Conservation (phyloP, 352 stramenopile species). For the Phytophthora pini region DNA sequence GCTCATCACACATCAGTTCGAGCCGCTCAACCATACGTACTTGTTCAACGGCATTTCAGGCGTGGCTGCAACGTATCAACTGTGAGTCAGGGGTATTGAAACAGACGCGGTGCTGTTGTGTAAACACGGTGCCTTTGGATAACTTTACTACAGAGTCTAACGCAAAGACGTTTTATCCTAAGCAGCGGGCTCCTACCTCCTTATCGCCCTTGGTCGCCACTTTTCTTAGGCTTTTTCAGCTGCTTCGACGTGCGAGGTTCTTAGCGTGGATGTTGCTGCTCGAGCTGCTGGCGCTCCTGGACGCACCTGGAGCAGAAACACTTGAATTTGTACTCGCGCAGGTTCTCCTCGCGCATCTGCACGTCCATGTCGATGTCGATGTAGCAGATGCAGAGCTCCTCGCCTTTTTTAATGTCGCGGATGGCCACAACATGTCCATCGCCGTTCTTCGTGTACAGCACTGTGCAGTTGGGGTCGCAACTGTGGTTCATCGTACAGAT, state of each 20-base stretch:
- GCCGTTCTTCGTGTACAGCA: constrained; percentile 88
- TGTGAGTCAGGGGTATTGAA: constrained; percentile 47
- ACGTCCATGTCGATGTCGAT: constrained; percentile 89
- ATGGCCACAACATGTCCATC: constrained; percentile 74
- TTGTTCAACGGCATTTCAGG: constrained; percentile 97
- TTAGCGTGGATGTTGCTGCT: constrained; percentile 8
- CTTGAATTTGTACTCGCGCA: constrained; percentile 86
- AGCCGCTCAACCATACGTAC: constrained; percentile 97
- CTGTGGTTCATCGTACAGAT: constrained; percentile 98
- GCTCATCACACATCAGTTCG: constrained; percentile 97
- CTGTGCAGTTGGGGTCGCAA: constrained; percentile 92
- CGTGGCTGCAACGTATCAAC: constrained; percentile 66
- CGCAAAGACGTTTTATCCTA: constrained; percentile 14
- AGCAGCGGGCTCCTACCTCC: constrained; percentile 3
- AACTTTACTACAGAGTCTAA: constrained; percentile 11
- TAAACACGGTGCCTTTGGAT: background rate
- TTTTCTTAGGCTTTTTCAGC: constrained; percentile 24
- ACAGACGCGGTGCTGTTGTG: background rate
- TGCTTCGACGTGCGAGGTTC: constrained; percentile 1
- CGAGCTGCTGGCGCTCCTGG: constrained; percentile 44
- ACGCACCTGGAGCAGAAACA: constrained; percentile 74
- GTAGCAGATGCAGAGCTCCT: constrained; percentile 97
- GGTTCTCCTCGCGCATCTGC: constrained; percentile 62
- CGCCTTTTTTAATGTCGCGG: constrained; percentile 75
- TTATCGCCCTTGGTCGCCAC: constrained; percentile 16